Evolutionary conservation across 352 stramenopile genomes (phyloP), one percentile per base, ranked within the genome.

Genomic region (Pythium diclinum): DNA sequence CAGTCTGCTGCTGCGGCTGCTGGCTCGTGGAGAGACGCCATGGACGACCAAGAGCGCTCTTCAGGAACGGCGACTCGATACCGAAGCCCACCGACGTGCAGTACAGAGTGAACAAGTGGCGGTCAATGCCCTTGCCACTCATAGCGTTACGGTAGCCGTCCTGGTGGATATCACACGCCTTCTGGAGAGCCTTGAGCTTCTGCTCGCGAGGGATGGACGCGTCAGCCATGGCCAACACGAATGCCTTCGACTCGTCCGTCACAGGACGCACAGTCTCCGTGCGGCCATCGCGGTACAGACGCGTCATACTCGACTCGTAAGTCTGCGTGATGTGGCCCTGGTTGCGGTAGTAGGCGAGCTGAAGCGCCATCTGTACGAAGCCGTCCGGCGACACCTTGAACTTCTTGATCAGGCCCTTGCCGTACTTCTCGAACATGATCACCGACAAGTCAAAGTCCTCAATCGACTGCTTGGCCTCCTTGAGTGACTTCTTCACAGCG

Each of bases 281-380:
- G 30, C 97, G 89, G 21, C 97, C 97, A 54, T 99, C 94, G 19
- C 95, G 83, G 79, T 98, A 99, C 53, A 96, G 71, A 21, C 96
- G 87, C 32, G 97, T 98, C 86, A 99, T 97, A 44, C 91, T 98
- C 17, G 96, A 96, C 77, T 99, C 97, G 74, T 99, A 99, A 6
- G 96, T 99, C 59, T 96, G 94, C 48, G 91, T 97, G 69, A 98
- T 95, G 54, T 93, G 90, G 6, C 91, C 88, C 9, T 86, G 77
- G 69, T 93, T 93, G 64, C 95, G 91, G 78, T 96, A 98, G 58
- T 97, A 97, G 1, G 94, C 96, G 38, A 98, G 84, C 77, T 99
- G 97, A 21, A 99, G 87, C 16, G 93, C 94, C 78, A 99, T 96
- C 77, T 99, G 97, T 53, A 98, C 89, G 59, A 97, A 99, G 1